These are phyloP conservation scores for Candida pseudoglaebosa DNA, from an alignment of 805 yeast species.

Conservation along the genomic window DNA sequence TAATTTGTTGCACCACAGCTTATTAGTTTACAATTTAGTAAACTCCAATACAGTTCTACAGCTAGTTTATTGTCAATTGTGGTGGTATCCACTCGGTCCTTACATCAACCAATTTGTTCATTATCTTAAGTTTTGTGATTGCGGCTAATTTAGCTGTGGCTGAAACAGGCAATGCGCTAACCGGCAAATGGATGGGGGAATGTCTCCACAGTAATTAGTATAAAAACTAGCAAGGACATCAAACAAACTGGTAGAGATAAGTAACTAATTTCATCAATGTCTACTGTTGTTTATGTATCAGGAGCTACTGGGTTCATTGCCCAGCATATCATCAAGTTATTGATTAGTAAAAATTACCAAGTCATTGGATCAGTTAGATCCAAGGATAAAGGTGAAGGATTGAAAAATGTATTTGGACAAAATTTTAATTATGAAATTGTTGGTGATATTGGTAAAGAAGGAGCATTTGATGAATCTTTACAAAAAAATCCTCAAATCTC, in stretches of 20 bases:
- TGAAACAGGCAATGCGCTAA: background rate
- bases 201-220: background rate
- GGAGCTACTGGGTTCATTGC: slow-evolving; percentile 59
- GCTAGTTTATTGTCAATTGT: too few species aligned
- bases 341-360: slow-evolving; percentile 36
- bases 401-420: slow-evolving; percentile 18
- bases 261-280: too few species aligned
- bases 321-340: slow-evolving; percentile 41
- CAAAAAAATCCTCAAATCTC: slow-evolving; percentile 46
- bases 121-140: too few species aligned
- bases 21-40: too few species aligned
- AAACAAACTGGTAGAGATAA: too few species aligned
- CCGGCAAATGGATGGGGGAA: background rate
- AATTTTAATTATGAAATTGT: slow-evolving; percentile 44
- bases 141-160: background rate
- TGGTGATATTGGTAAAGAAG: slow-evolving; percentile 41
- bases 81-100: too few species aligned
- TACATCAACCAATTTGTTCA: too few species aligned
- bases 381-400: slow-evolving; percentile 36
- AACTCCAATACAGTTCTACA: too few species aligned
- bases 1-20: too few species aligned
- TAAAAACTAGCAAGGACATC: background rate
- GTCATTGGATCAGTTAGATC: slow-evolving; percentile 55
- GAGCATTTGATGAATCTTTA: slow-evolving; percentile 45
- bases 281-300: slow-evolving; percentile 39